phyloP scores from a whole-genome alignment of 257 asterid genomes.

The Handroanthus guayacan region DNA sequence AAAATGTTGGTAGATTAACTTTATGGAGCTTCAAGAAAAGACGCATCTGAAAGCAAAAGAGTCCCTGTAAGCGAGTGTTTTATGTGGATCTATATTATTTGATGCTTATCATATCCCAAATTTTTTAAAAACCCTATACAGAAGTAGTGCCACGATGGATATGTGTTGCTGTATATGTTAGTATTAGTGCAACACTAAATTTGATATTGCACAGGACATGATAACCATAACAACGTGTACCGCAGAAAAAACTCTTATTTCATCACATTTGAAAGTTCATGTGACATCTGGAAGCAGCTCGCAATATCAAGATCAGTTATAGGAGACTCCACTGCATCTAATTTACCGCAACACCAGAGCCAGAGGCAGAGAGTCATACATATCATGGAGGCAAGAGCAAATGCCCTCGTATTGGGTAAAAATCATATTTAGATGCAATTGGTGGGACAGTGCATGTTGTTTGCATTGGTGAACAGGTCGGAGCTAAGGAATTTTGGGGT shows the following conservation, averaged over 20 bases:
- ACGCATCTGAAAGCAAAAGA: not conserved
- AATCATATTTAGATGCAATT: not conserved
- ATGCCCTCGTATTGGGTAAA: not conserved
- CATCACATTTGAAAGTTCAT: not conserved
- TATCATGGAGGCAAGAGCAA: constrained; percentile 3
- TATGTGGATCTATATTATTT: not conserved
- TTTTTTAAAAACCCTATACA: not conserved
- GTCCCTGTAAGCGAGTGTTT: not conserved
- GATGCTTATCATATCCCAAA: not conserved
- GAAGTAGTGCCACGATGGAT: not conserved
- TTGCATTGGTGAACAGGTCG: not conserved
- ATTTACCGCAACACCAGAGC: not conserved
- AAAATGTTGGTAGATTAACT: not conserved
- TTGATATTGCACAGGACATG: constrained; percentile 2
- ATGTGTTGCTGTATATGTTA: not conserved
- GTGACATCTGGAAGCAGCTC: not conserved
- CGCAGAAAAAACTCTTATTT: not conserved
- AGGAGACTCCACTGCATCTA: not conserved
- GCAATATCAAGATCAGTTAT: not conserved
- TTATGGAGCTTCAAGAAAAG: not conserved
- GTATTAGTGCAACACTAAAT: not conserved
- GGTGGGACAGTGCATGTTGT: constrained; percentile 7
- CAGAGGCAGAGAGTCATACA: not conserved
- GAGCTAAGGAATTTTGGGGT: not conserved
- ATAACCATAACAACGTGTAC: not conserved